Evolutionary conservation across 306 rosid species (phyloP), one percentile per base, ranked within the genome.

Genomic region (Benincasa hispida): DNA sequence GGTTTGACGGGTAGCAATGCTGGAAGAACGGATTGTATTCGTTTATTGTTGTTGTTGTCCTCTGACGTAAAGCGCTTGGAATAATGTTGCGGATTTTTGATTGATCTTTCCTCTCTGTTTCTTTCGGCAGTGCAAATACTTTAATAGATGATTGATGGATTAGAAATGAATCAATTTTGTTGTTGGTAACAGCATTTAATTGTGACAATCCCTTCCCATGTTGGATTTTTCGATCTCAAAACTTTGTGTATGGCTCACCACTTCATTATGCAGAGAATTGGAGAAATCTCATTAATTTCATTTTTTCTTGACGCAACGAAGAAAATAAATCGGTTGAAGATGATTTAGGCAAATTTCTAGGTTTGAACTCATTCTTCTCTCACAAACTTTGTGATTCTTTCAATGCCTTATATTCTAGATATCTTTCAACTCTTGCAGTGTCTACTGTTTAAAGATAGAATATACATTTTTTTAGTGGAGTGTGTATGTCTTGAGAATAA

Each of bases 121-220:
- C 13, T 3, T 76, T 30, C n/a, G 12, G 77, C 79, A 8, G 2
- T 39, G 0, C 73, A 77, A 42, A 45, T 77, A 12, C 76, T 80
- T 62, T 45, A 55, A 10, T 2, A 5, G 6, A 1, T 2, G 15
- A 5, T 15, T 1, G 14, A 3, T n/a, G n/a, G 42, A n/a, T 2
- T 10, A n/a, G 8, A 24, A 69, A n/a, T n/a, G 50, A 3, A 45
- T 77, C 60, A 80, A 27, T 66, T 76, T 76, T 76, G 32, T 80
- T 80, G 56, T 80, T 80, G n/a, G 72, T 76, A 63, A 51, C 77
- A 67, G 9, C 80, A 80, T 17, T 45, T 56, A 8, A 76, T 57
- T 76, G 83, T n/a, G 3, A 80, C 77, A 0, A 74, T 8, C 72
- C 57, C 15, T 48, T 2, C 5, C 50, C 55, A 17, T 6, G 17